Percentiles rank a stretch among this genome's conserved stretches.
These are phyloP conservation scores for Termitomyces sp. DNA, from an alignment of 768 basidiomycete species.

Conservation along the genomic window DNA sequence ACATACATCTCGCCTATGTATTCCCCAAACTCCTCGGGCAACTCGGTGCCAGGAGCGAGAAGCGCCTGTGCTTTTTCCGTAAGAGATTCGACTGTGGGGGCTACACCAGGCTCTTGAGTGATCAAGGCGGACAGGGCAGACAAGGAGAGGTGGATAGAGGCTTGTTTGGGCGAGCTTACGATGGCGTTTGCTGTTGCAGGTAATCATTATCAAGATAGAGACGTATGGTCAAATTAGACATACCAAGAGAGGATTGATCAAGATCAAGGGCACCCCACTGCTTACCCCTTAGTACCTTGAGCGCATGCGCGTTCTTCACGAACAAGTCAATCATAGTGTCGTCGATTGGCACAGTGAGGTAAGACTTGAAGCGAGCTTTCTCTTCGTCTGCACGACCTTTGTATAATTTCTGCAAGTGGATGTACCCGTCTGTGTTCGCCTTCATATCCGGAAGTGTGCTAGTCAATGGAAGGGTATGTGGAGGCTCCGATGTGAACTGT, in stretches of 20 bases:
- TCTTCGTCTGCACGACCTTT: slow-evolving; percentile 71
- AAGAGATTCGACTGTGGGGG: slow-evolving; percentile 46
- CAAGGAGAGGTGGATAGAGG: slow-evolving; percentile 69
- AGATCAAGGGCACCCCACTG: slow-evolving; percentile 53
- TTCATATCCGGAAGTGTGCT: slow-evolving; percentile 95
- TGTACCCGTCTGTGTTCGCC: slow-evolving; percentile 77
- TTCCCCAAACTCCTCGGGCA: slow-evolving; percentile 51
- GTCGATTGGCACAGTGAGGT: slow-evolving; percentile 39
- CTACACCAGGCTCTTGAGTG: slow-evolving; percentile 21
- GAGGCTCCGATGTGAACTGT: slow-evolving; percentile 50
- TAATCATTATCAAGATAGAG: neutral
- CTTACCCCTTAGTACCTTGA: slow-evolving; percentile 60
- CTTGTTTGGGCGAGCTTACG: slow-evolving; percentile 41
- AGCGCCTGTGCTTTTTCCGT: slow-evolving; percentile 43
- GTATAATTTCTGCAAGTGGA: slow-evolving; percentile 82
- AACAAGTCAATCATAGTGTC: slow-evolving; percentile 61
- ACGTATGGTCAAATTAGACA: neutral
- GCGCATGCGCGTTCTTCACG: slow-evolving; percentile 73
- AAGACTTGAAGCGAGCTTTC: slow-evolving; percentile 48
- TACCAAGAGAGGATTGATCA: slow-evolving; percentile 42
- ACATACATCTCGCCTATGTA: slow-evolving; percentile 79
- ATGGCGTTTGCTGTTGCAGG: slow-evolving; percentile 35
- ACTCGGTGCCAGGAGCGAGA: slow-evolving; percentile 40
- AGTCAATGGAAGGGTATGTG: slow-evolving; percentile 73
- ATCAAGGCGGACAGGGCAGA: slow-evolving; percentile 44